These are phyloP conservation scores for Exophiala alcalophila DNA, from an alignment of 2,329 filamentous ascomycete genomes.

Conservation along the genomic window DNA sequence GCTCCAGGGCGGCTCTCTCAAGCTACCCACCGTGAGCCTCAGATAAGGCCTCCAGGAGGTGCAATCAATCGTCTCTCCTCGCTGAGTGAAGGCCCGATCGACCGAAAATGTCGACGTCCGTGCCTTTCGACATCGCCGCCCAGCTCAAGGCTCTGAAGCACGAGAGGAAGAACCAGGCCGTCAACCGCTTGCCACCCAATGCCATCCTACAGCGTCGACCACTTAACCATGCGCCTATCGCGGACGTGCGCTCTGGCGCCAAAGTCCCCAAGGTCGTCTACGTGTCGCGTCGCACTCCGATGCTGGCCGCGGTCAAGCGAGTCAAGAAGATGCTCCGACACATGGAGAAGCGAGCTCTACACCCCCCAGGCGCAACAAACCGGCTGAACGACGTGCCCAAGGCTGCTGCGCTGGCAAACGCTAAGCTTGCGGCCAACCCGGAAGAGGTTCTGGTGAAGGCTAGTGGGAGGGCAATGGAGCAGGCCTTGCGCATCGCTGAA, in stretches of 20 bases:
- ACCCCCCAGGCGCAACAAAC: slow-evolving; percentile 7
- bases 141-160: slow-evolving; percentile 24
- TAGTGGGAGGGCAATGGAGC: slow-evolving; percentile 58
- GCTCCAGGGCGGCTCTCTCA: too few relatives aligned
- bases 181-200: slow-evolving; percentile 32
- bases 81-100: too few relatives aligned
- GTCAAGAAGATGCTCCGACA: slow-evolving; percentile 55
- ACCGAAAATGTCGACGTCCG: too few relatives aligned
- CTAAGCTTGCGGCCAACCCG: slow-evolving; percentile 33
- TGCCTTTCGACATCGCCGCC: slow-evolving; percentile 17
- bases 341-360: slow-evolving; percentile 50
- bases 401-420: slow-evolving; percentile 35
- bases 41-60: too few relatives aligned
- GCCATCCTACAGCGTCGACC: slow-evolving; percentile 55
- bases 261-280: slow-evolving; percentile 55
- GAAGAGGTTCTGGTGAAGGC: slow-evolving; percentile 59
- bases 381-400: slow-evolving; percentile 30
- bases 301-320: slow-evolving; percentile 59
- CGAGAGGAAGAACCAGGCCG: slow-evolving; percentile 26
- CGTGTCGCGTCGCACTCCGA: slow-evolving; percentile 53
- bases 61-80: too few relatives aligned
- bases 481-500: slow-evolving; percentile 53
- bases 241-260: slow-evolving; percentile 53
- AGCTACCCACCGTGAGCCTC: too few relatives aligned
- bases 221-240: slow-evolving; percentile 55